Evolutionary conservation across 129 eudicot species (phyloP), one percentile per base, ranked within the genome.

Genomic region (Calendula officinalis): DNA sequence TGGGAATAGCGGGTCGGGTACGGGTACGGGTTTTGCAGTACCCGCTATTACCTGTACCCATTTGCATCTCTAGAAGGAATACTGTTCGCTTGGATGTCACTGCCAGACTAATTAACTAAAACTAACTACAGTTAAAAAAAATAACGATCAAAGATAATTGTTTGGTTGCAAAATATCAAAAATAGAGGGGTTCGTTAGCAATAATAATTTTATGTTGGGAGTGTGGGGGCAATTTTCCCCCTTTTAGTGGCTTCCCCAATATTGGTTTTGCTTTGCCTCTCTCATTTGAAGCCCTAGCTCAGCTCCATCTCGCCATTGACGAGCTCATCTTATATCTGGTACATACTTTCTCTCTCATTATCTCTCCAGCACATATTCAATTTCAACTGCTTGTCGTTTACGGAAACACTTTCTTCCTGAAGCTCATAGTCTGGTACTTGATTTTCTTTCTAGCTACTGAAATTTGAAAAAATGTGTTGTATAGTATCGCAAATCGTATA

Each of bases 211-310:
- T 33, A 46, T 46, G 57, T 13, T 13, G 34, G 40, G 15, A 50
- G 60, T 15, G 34, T 35, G 36, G 58, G 45, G 34, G 12, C 16
- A 45, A 40, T 60, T 48, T 44, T 17, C 38, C 52, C 27, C 39
- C 15, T 40, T 49, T 6, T 41, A 33, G 72, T 60, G 39, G 53
- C n/a, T 46, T 63, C 8, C 56, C 54, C n/a, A 13, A 43, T 33
- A 47, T 8, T 38, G 32, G 33, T 57, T 7, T 40, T 51, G 30
- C 52, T 50, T 51, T 9, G 38, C 33, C 58, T 27, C 46, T 14
- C 32, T 52, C 71, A 56, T 39, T 55, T 68, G 66, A 53, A 68
- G 74, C 74, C 74, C 74, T 68, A 68, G 12, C 47, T 43, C 45
- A 43, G 32, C 56, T 55, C 4, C 34, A 32, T 22, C 51, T 59